phyloP scores from a whole-genome alignment of 495 filamentous ascomycete genomes.

The Xylaria bambusicola region DNA sequence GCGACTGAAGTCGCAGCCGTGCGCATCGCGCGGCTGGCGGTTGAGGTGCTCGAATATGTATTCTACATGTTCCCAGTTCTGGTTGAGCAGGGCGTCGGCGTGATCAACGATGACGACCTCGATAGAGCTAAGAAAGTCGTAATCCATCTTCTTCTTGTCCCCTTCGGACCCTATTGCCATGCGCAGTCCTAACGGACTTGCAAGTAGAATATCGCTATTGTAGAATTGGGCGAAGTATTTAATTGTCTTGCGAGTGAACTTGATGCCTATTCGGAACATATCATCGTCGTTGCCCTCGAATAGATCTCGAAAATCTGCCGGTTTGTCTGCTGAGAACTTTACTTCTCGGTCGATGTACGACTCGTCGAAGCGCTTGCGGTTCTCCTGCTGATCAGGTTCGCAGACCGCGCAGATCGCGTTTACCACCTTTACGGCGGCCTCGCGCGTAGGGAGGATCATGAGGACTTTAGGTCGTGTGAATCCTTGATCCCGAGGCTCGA shows the following conservation, averaged over 20 bases:
- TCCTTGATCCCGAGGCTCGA: constrained; percentile 89
- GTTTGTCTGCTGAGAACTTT: constrained; percentile 70
- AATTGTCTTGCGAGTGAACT: constrained; percentile 92
- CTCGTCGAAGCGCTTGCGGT: constrained; percentile 88
- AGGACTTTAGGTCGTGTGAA: constrained; percentile 94
- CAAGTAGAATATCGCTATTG: constrained; percentile 91
- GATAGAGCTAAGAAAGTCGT: constrained; percentile 90
- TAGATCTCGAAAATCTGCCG: constrained; percentile 84
- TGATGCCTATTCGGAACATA: constrained; percentile 89
- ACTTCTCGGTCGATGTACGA: constrained; percentile 67
- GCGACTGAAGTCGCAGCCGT: constrained; percentile 91
- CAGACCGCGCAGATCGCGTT: constrained; percentile 71
- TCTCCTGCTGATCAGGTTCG: constrained; percentile 88
- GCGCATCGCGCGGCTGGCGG: constrained; percentile 81
- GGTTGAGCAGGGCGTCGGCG: constrained; percentile 91
- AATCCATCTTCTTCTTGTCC: constrained; percentile 73
- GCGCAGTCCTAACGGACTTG: constrained; percentile 82
- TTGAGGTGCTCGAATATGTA: constrained; percentile 91
- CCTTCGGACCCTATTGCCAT: constrained; percentile 82
- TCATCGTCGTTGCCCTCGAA: constrained; percentile 96
- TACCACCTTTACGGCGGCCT: constrained; percentile 76
- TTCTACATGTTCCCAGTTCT: constrained; percentile 96
- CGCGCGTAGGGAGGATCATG: constrained; percentile 82
- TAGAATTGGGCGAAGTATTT: constrained; percentile 97
- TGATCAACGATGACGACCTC: constrained; percentile 90